These are phyloP conservation scores for Triticum turgidum DNA, from an alignment of 176 grass and related monocot species.

Conservation along the genomic window DNA sequence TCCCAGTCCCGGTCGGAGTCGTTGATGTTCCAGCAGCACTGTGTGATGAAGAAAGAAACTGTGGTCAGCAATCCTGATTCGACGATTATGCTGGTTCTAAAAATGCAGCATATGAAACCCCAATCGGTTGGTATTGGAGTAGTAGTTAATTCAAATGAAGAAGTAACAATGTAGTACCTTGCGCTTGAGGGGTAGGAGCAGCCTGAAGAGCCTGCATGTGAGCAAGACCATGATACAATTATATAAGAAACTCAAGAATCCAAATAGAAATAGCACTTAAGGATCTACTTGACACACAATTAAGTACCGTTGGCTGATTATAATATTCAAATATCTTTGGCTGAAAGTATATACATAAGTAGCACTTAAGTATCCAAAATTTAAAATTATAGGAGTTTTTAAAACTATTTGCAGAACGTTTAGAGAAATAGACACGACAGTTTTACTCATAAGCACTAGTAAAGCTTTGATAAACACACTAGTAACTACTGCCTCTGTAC, in stretches of 20 bases:
- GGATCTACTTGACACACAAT: too few relatives aligned
- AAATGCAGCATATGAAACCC: too few relatives aligned
- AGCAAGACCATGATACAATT: not conserved
- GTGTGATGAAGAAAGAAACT: not conserved
- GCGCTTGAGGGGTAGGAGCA: constrained; percentile 72
- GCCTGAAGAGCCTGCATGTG: constrained; percentile 59
- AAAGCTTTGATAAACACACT: not conserved
- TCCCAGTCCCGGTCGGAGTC: constrained; percentile 26
- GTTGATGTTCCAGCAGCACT: constrained; percentile 49
- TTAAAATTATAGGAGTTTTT: not conserved
- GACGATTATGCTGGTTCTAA: not conserved
- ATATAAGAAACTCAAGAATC: not conserved
- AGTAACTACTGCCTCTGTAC: too few relatives aligned
- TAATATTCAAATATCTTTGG: too few relatives aligned
- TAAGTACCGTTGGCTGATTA: too few relatives aligned
- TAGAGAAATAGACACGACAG: not conserved
- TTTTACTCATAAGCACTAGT: not conserved
- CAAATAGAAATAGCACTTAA: too few relatives aligned
- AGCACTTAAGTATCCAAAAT: not conserved
- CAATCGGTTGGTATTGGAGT: too few relatives aligned
- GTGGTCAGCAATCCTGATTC: not conserved
- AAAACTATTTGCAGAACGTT: too few relatives aligned
- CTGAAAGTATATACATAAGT: not conserved
- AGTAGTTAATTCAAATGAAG: not conserved
- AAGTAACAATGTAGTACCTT: constrained; percentile 43